Conservation (phyloP, 352 stramenopile genomes). For the Phytopythium chamaehyphon region DNA sequence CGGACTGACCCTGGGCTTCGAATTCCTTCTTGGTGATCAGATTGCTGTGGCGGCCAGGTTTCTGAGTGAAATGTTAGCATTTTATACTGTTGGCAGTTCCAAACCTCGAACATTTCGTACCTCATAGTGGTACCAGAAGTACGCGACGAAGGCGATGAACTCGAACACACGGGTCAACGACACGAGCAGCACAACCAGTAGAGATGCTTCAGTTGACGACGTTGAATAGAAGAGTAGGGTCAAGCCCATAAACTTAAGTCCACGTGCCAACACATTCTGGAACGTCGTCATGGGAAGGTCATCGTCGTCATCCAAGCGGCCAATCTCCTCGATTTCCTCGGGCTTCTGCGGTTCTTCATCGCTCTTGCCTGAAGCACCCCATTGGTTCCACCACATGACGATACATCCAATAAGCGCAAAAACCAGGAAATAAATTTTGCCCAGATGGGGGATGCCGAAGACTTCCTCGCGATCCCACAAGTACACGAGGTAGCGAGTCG, state of each 20-base stretch:
- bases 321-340: constrained; percentile 68
- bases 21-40: constrained; percentile 78
- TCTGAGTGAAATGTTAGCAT: too few species aligned
- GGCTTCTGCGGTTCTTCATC: constrained; percentile 42
- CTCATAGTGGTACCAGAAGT: constrained; percentile 86
- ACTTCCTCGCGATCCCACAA: constrained; percentile 72
- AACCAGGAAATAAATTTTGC: constrained; percentile 84
- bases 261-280: constrained; percentile 56
- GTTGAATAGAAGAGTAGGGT: constrained; percentile 80
- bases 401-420: constrained; percentile 69
- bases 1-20: constrained; percentile 52
- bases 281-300: constrained; percentile 56
- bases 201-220: constrained; percentile 70
- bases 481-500: constrained; percentile 46
- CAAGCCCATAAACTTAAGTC: constrained; percentile 55
- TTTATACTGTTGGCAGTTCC: too few species aligned
- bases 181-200: constrained; percentile 65
- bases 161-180: constrained; percentile 70
- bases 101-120: constrained; percentile 14
- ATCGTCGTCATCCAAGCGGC: constrained; percentile 51
- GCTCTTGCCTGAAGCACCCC: constrained; percentile 51
- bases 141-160: constrained; percentile 58
- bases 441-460: constrained; percentile 72
- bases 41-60: constrained; percentile 49
- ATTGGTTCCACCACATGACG: constrained; percentile 87